Evolutionary conservation across 768 basidiomycete species (phyloP), one percentile per base, ranked within the genome.

Genomic region (Serpula lacrymans): DNA sequence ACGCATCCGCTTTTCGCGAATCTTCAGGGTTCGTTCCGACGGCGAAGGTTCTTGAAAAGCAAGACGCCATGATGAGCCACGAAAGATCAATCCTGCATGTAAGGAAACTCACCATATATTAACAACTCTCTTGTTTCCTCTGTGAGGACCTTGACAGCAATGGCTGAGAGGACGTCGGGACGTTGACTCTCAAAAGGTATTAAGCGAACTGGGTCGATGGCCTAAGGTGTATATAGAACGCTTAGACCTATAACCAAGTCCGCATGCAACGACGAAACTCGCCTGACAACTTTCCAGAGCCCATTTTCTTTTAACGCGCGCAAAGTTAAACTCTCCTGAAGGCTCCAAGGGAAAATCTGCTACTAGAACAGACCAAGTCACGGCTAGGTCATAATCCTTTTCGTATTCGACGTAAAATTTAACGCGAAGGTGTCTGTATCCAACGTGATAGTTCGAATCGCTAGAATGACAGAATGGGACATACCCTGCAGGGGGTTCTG

Each of bases 371-470:
- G 52, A 50, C 22, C 59, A 34, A 4, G 47, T 51, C 47, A 55
- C 57, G 3, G 57, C 39, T 23, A 57, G 54, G 14, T 61, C 57
- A 18, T 46, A 49, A 13, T 59, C 61, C 1, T 46, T 54, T 6
- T 37, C 21, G 61, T 61, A 61, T 4, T 49, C 59, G 16, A 54
- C 34, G 27, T 57, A 61, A n/a, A 61, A 37, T 16, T 62, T 60
- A 5, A 61, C 62, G 24, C 60, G 60, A 36, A 62, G 50, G 30
- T 63, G 59, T 42, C 55, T 57, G 30, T 12, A 18, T 11, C 31
- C n/a, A n/a, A n/a, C n/a, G n/a, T n/a, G n/a, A n/a, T n/a, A n/a
- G n/a, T n/a, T n/a, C n/a, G n/a, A n/a, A n/a, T n/a, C n/a, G n/a
- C n/a, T n/a, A n/a, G n/a, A n/a, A n/a, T n/a, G n/a, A n/a, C n/a